Base-by-base conservation (phyloP, 2,329 filamentous ascomycete genomes). In the Penicillium palitans region DNA sequence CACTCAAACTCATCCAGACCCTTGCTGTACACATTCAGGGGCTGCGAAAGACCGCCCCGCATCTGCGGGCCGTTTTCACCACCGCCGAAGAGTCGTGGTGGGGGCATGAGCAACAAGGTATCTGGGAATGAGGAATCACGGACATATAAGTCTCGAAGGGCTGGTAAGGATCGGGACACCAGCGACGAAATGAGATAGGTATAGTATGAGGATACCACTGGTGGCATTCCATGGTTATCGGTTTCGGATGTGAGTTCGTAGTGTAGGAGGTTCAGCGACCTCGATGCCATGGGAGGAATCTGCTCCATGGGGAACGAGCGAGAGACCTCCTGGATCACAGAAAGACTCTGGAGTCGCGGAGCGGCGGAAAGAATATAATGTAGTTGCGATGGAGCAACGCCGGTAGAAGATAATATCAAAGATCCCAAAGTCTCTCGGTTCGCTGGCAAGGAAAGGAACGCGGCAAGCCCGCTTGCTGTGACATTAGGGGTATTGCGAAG, bases 181-280 rank as follows among this genome's bases (percentile, higher is more conserved):
- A 98, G 84, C 0, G 91, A 96, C n/a, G 84, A 84, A 27, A 91
- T 87, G 21, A 98, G 84, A 74, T 96, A 96, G 60, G 86, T 84
- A 75, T 97, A 96, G 78, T 96, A 96, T 19, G 82, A 83, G 25
- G 79, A 76, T 7, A 80, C 77, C 1, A 82, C 79, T 0, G 79
- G 76, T 50, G 81, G 79, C 51, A 83, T 72, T 12, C 78, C 75
- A 60, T 85, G 89, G 12, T 87, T 81, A 24, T 86, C 84, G 0
- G 84, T 78, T 4, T 68, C 58, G 7, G 74, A 75, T 12, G 85
- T 88, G 71, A 98, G 90, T 75, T 97, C 93, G 71, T 88, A 97
- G 66, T 93, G 88, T 15, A 98, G 79, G 3, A 85, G 88, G 64
- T 81, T 79, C 21, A 98, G 83, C 17, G 87, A 87, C 54, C 77